phyloP scores from a whole-genome alignment of 164 flowering plant species.

The Kalanchoe fedtschenkoi region DNA sequence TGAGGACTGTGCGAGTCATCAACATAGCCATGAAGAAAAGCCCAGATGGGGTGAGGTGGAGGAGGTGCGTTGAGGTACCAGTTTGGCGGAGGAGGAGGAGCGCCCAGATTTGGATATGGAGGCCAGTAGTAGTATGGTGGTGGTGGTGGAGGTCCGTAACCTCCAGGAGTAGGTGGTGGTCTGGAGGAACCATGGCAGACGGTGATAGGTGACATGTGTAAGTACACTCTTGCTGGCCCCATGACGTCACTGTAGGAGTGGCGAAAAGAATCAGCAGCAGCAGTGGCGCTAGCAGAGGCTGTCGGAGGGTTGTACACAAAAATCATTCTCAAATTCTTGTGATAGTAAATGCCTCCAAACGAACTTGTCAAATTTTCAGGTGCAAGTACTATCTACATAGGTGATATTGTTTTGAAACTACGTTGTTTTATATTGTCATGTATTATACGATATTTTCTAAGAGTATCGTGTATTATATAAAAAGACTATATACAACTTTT shows the following conservation, averaged over 20 bases:
- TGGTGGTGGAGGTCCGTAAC: constrained; percentile 3
- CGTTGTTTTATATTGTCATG: no score
- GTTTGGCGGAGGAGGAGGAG: constrained; percentile 1
- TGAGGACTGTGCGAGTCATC: not conserved
- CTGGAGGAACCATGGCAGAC: not conserved
- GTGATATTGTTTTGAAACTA: no score
- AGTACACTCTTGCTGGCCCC: not conserved
- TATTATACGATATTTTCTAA: no score
- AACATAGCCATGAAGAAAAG: not conserved
- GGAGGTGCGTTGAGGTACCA: no score
- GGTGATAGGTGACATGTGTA: not conserved
- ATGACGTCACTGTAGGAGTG: not conserved
- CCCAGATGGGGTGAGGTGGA: constrained; percentile 6
- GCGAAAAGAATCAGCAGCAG: not conserved
- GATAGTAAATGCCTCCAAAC: no score
- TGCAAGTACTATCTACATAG: no score
- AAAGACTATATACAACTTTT: no score
- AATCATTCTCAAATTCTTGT: no score
- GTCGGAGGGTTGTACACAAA: no score
- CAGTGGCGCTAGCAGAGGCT: no score
- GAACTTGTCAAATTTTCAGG: no score
- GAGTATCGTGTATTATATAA: no score
- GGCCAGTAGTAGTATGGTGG: not conserved
- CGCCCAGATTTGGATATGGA: not conserved
- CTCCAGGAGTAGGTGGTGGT: not conserved